Evolutionary conservation across 2,329 filamentous ascomycete genomes (phyloP).

Genomic region (Fonsecaea multimorphosa): DNA sequence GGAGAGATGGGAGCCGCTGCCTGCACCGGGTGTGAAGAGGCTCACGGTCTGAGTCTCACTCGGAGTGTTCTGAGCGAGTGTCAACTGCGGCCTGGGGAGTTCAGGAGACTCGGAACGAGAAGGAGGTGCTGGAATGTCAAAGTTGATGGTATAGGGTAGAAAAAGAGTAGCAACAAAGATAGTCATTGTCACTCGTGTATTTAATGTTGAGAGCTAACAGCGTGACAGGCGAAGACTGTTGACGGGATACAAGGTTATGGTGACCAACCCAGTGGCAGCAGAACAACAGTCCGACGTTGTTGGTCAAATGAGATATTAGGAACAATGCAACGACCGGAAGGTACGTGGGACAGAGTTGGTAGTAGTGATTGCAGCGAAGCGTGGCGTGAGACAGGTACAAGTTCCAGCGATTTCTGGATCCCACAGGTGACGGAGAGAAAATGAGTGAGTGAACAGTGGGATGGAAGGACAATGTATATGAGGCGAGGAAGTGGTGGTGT

Average conservation of each 20-base stretch:
- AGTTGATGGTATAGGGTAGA: constrained; percentile 89
- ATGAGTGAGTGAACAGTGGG: not conserved
- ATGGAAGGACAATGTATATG: not conserved
- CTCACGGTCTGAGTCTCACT: constrained; percentile 24
- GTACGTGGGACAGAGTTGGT: not conserved
- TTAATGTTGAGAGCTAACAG: not conserved
- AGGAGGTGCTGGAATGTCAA: constrained; percentile 60
- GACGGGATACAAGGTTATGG: not conserved
- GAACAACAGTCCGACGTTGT: not conserved
- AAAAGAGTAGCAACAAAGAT: constrained; percentile 71
- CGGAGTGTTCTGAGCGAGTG: constrained; percentile 14
- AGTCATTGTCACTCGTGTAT: constrained; percentile 54
- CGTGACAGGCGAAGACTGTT: not conserved
- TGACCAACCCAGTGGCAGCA: not conserved
- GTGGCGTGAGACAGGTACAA: not conserved
- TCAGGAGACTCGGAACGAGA: constrained; percentile 24
- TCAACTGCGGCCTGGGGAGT: constrained; percentile 7
- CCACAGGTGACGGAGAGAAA: not conserved
- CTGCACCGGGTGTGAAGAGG: constrained; percentile 28
- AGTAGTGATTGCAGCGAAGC: not conserved
- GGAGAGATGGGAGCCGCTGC: not conserved
- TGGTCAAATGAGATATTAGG: not conserved
- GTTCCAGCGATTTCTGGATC: not conserved
- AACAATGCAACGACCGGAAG: not conserved
- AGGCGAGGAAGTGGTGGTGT: not conserved